Percentiles rank a stretch among this genome's conserved stretches.
These are phyloP conservation scores for Fusarium coicis DNA, from an alignment of 2,329 filamentous ascomycete genomes.

Conservation along the genomic window DNA sequence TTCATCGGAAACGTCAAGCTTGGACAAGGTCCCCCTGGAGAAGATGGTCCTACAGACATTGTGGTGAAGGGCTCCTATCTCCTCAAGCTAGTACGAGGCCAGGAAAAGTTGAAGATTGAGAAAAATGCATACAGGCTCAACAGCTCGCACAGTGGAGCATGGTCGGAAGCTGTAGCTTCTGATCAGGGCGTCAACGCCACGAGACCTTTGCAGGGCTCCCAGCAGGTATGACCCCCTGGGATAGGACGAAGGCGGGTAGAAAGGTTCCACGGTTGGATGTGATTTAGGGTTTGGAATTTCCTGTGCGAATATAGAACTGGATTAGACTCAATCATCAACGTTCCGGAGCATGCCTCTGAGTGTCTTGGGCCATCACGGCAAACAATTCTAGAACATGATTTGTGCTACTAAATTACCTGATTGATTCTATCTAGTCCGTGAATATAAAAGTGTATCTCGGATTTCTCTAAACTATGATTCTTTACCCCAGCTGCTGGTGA, in stretches of 20 bases:
- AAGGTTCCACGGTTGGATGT: not conserved
- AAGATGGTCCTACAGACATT: constrained; percentile 43
- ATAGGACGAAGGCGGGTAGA: no score
- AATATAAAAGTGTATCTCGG: not conserved
- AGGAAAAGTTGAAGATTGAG: constrained; percentile 23
- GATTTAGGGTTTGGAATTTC: not conserved
- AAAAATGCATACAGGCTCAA: constrained; percentile 27
- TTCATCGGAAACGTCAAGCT: constrained; percentile 49
- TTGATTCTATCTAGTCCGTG: no score
- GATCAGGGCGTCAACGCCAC: not conserved
- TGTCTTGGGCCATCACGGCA: not conserved
- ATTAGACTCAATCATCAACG: not conserved
- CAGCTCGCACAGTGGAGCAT: constrained; percentile 16
- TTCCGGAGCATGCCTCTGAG: not conserved
- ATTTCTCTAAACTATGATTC: not conserved
- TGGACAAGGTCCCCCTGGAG: constrained; percentile 39
- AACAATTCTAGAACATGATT: not conserved
- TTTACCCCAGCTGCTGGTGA: not conserved
- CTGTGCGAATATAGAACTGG: constrained; percentile 4
- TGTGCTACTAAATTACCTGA: not conserved
- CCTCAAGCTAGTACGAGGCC: constrained; percentile 39
- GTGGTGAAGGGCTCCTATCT: constrained; percentile 48
- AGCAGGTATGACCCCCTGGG: constrained; percentile 1
- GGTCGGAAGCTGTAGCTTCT: constrained; percentile 7
- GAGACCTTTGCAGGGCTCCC: constrained; percentile 8